Conservation (phyloP, 2,329 filamentous ascomycete genomes). For the Botryosphaeria agaves region DNA sequence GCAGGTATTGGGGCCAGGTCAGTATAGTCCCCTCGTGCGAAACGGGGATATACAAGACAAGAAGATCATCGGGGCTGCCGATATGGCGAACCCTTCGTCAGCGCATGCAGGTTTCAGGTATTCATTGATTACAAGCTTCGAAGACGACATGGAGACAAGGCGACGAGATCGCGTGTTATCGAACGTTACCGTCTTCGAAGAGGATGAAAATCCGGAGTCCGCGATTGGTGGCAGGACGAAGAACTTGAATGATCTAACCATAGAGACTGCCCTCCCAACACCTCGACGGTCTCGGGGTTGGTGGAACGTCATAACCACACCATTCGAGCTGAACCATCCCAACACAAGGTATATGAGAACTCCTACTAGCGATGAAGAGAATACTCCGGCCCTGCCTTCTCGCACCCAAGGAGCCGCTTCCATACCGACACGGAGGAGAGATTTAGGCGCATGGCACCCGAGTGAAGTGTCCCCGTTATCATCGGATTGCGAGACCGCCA, state of each 20-base stretch:
- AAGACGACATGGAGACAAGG: constrained; percentile 34
- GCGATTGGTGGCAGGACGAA: constrained; percentile 11
- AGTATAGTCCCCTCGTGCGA: constrained; percentile 2
- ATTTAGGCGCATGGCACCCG: too few relatives aligned
- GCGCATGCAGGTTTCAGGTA: constrained; percentile 14
- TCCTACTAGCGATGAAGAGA: too few relatives aligned
- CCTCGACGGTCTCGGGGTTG: constrained; percentile 48
- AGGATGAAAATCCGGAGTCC: constrained; percentile 34
- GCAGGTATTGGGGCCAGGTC: not conserved
- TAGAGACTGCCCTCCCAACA: constrained; percentile 27
- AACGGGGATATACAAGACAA: too few relatives aligned
- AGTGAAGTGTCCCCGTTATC: too few relatives aligned
- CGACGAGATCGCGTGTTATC: constrained; percentile 30
- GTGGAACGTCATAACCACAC: constrained; percentile 64
- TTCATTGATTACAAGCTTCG: constrained; percentile 20
- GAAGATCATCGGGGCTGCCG: too few relatives aligned
- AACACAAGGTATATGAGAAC: too few relatives aligned
- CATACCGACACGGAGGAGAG: too few relatives aligned
- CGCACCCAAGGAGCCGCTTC: too few relatives aligned
- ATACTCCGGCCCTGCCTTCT: too few relatives aligned
- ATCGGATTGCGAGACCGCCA: too few relatives aligned
- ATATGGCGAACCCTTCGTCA: too few relatives aligned
- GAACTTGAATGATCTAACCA: constrained; percentile 20
- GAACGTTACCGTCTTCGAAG: constrained; percentile 52
- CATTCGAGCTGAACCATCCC: too few relatives aligned